phyloP scores from a whole-genome alignment of 176 grass and related monocot genomes.

The Phyllostachys edulis region DNA sequence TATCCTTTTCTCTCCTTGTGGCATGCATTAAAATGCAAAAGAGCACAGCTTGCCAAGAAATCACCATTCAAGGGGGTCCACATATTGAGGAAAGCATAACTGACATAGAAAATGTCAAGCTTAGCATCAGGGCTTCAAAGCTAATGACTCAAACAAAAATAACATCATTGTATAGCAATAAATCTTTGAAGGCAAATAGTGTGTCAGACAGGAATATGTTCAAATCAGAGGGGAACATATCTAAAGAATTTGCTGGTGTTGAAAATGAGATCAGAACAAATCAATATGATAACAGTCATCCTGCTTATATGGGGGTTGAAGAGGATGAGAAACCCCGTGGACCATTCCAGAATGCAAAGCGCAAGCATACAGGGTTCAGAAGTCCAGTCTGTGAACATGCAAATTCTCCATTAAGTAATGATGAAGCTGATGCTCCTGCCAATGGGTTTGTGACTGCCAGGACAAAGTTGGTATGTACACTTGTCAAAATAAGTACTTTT shows the following conservation, averaged over 20 bases:
- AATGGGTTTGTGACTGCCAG: slow-evolving; percentile 76
- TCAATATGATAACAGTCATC: slow-evolving; percentile 42
- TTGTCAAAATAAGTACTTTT: slow-evolving; percentile 7
- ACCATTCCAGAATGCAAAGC: slow-evolving; percentile 50
- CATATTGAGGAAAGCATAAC: slow-evolving; percentile 25
- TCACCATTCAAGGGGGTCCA: slow-evolving; percentile 26
- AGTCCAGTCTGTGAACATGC: slow-evolving; percentile 78
- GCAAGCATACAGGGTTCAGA: slow-evolving; percentile 72
- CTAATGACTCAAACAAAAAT: slow-evolving; percentile 72
- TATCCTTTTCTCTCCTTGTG: slow-evolving; percentile 26
- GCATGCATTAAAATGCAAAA: slow-evolving; percentile 38
- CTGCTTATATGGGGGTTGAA: slow-evolving; percentile 45
- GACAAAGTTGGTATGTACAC: slow-evolving; percentile 74
- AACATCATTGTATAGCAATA: slow-evolving; percentile 59
- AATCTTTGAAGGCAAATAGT: slow-evolving; percentile 49
- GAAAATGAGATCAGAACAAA: slow-evolving; percentile 55
- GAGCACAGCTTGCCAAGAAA: slow-evolving; percentile 22
- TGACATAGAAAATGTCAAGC: slow-evolving; percentile 56
- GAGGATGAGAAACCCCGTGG: slow-evolving; percentile 51
- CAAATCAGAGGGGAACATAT: slow-evolving; percentile 44
- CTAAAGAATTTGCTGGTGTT: slow-evolving; percentile 48
- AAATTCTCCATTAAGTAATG: slow-evolving; percentile 77
- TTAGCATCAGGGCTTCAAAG: slow-evolving; percentile 48
- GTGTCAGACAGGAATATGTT: slow-evolving; percentile 52
- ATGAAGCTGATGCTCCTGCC: slow-evolving; percentile 56